Evolutionary conservation across 768 basidiomycete species (phyloP).

Genomic region (Tephrocybe sp.): DNA sequence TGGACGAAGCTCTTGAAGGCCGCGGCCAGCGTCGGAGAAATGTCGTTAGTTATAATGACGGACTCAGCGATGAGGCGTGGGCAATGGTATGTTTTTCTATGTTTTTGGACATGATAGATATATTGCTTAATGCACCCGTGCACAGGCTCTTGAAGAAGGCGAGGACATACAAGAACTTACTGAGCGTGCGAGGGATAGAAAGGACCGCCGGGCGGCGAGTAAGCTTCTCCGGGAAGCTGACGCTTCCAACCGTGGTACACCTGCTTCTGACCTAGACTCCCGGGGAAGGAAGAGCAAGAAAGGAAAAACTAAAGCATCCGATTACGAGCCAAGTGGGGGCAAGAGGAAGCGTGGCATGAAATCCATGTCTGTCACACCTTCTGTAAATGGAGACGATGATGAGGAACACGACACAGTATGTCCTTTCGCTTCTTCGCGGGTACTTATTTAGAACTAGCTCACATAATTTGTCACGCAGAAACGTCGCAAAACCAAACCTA

Average conservation of each 20-base stretch:
- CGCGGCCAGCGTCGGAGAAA: conserved; percentile 83
- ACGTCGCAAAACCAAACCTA: conserved; percentile 73
- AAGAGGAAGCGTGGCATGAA: conserved; percentile 80
- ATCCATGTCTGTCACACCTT: conserved; percentile 75
- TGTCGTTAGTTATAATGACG: conserved; percentile 90
- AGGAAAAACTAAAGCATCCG: conserved; percentile 53
- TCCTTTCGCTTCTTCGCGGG: conserved; percentile 16
- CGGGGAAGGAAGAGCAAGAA: conserved; percentile 60
- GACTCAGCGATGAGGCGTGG: conserved; percentile 92
- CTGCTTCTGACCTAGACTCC: conserved; percentile 56
- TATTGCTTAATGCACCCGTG: not conserved
- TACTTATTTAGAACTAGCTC: not conserved
- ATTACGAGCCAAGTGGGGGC: conserved; percentile 51
- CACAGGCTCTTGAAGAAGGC: conserved; percentile 76
- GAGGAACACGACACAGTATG: conserved; percentile 68
- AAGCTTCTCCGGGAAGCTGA: conserved; percentile 60
- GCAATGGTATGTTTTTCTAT: conserved; percentile 54
- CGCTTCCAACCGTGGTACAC: conserved; percentile 61
- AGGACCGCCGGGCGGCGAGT: conserved; percentile 58
- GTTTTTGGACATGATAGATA: conserved; percentile 3
- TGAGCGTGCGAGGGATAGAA: conserved; percentile 62
- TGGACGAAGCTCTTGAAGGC: conserved; percentile 69
- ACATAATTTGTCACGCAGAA: conserved; percentile 54
- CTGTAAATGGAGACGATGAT: conserved; percentile 75
- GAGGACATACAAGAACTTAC: conserved; percentile 75